A percentile compares a stretch with the other conserved stretches of the same genome.
These are phyloP conservation scores for Trifolium pratense DNA, from an alignment of 306 rosid genomes.

Conservation along the genomic window DNA sequence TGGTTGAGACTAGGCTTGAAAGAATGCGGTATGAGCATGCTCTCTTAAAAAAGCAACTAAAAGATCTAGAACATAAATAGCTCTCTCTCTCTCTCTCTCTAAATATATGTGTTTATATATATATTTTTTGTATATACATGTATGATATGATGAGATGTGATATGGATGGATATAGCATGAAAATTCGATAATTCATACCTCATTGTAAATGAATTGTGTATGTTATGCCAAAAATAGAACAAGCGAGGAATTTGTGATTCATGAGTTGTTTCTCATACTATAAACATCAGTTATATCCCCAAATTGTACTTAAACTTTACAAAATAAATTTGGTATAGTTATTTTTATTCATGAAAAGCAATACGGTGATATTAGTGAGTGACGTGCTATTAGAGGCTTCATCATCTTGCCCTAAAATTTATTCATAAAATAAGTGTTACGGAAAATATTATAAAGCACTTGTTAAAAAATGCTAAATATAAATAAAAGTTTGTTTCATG, in stretches of 20 bases:
- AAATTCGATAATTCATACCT: slow-evolving; percentile 21
- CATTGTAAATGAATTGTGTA: slow-evolving; percentile 31
- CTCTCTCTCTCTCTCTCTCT: slow-evolving; percentile 19
- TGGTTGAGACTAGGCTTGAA: slow-evolving; percentile 87
- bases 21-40: slow-evolving; percentile 77
- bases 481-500: too few relatives aligned
- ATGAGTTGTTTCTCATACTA: neutral
- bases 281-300: too few relatives aligned
- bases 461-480: too few relatives aligned
- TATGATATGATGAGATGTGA: slow-evolving; percentile 8
- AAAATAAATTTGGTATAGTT: too few relatives aligned
- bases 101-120: neutral
- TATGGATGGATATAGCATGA: slow-evolving; percentile 4
- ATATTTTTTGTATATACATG: slow-evolving; percentile 28
- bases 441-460: too few relatives aligned
- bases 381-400: too few relatives aligned
- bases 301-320: too few relatives aligned
- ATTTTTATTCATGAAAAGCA: too few relatives aligned
- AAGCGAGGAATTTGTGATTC: neutral
- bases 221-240: neutral
- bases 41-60: slow-evolving; percentile 71
- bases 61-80: slow-evolving; percentile 56
- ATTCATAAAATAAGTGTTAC: too few relatives aligned
- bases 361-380: too few relatives aligned
- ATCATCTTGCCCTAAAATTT: too few relatives aligned